Percentiles rank a stretch among this genome's conserved stretches.
Conservation (phyloP, 768 basidiomycete genomes). For the Coprinopsis cinerea region DNA sequence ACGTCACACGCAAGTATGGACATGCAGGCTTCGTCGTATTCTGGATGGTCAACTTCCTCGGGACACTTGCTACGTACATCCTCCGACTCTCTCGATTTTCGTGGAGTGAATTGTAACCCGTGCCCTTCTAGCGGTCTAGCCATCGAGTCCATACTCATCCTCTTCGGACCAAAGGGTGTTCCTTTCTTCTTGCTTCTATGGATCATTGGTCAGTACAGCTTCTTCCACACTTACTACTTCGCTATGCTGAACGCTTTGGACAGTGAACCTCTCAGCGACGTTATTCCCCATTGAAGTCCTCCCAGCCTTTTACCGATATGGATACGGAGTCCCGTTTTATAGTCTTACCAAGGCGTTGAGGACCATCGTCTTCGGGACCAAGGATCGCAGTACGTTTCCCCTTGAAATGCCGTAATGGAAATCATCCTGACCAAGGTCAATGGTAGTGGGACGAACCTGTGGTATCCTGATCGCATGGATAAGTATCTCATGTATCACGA, state of each 20-base stretch:
- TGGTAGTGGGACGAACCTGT: too few species aligned
- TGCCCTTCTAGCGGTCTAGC: slow-evolving; percentile 45
- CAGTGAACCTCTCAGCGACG: slow-evolving; percentile 51
- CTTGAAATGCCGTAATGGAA: too few species aligned
- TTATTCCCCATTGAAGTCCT: slow-evolving; percentile 48
- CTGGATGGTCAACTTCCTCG: slow-evolving; percentile 60
- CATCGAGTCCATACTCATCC: slow-evolving; percentile 50
- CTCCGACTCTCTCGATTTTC: neutral
- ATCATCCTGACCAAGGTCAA: too few species aligned
- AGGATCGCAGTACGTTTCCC: slow-evolving; percentile 40
- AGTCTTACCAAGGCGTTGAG: slow-evolving; percentile 51
- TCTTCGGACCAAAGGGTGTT: slow-evolving; percentile 47
- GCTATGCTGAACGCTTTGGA: neutral
- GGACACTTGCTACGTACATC: slow-evolving; percentile 52
- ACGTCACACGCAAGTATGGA: slow-evolving; percentile 47
- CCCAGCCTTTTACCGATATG: slow-evolving; percentile 51
- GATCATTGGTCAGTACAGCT: slow-evolving; percentile 44
- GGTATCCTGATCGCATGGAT: too few species aligned
- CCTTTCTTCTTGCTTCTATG: slow-evolving; percentile 58
- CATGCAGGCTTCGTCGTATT: slow-evolving; percentile 52
- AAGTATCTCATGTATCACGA: too few species aligned
- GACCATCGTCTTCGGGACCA: slow-evolving; percentile 52
- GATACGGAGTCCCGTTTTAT: slow-evolving; percentile 59
- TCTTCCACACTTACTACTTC: neutral
- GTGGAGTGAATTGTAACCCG: neutral